phyloP scores from a whole-genome alignment of 306 rosid species.

The Lathyrus sativus region DNA sequence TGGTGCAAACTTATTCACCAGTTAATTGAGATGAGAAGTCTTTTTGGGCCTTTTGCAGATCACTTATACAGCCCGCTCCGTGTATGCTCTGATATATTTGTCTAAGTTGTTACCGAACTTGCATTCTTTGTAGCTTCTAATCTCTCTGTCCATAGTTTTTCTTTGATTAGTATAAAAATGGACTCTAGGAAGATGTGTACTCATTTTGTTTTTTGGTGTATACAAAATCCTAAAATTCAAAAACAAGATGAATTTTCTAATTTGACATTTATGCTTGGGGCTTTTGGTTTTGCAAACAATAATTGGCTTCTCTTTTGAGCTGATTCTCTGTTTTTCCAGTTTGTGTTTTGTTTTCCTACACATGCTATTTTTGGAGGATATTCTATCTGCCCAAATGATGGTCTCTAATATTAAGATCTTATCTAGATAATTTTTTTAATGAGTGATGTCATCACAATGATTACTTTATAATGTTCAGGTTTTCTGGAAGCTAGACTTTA shows the following conservation, averaged over 20 bases:
- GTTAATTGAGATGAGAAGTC: constrained; percentile 83
- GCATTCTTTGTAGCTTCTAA: constrained; percentile 33
- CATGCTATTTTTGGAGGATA: constrained; percentile 15
- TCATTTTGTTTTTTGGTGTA: neutral
- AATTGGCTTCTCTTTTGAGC: constrained; percentile 1
- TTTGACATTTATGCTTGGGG: too few species aligned
- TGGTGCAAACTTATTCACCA: constrained; percentile 90
- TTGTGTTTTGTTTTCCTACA: neutral
- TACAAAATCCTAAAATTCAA: constrained; percentile 1
- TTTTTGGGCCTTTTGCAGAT: constrained; percentile 83
- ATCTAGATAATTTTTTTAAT: neutral
- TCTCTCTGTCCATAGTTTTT: constrained; percentile 29
- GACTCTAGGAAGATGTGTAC: constrained; percentile 15
- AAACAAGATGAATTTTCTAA: neutral
- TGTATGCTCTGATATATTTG: constrained; percentile 59
- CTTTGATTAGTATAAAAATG: constrained; percentile 21
- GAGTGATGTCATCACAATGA: constrained; percentile 21
- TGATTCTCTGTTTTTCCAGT: constrained; percentile 27
- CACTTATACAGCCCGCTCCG: constrained; percentile 66
- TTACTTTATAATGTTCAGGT: constrained; percentile 53
- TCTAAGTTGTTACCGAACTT: constrained; percentile 31
- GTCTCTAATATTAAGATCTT: constrained; percentile 30
- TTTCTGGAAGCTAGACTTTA: constrained; percentile 93
- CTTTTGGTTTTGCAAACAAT: neutral
- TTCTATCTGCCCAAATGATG: constrained; percentile 28